Percentiles rank a stretch among this genome's conserved stretches.
Evolutionary conservation across 1,284 basidiomycete genomes (phyloP).

Genomic region (Xerocomus amazonicus): DNA sequence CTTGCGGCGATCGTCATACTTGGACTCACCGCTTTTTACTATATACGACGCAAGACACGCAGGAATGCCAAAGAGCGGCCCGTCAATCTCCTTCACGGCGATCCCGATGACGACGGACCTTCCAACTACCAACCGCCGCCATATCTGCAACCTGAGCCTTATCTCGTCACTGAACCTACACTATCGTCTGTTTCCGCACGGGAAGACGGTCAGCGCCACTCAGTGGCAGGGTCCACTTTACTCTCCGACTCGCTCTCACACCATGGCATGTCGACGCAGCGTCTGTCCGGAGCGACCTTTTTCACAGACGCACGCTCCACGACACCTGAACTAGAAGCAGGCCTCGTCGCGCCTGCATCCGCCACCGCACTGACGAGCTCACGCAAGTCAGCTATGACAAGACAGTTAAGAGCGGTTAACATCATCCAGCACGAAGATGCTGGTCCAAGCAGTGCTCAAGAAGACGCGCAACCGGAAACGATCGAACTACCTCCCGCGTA

Average conservation of each 20-base stretch:
- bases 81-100: conserved; percentile 62
- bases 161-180: conserved; percentile 61
- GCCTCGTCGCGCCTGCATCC: conserved; percentile 18
- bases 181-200: conserved; percentile 32
- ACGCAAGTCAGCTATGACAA: conserved; percentile 43
- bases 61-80: conserved; percentile 48
- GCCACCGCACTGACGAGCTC: conserved; percentile 28
- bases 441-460: conserved; percentile 39
- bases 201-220: conserved; percentile 21
- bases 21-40: conserved; percentile 47
- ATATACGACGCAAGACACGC: conserved; percentile 46
- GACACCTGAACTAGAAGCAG: conserved; percentile 26
- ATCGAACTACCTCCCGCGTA: conserved; percentile 80
- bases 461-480: conserved; percentile 54
- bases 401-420: conserved; percentile 63
- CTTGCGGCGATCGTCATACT: conserved; percentile 45
- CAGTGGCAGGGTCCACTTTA: conserved; percentile 19
- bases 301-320: conserved; percentile 23
- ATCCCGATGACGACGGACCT: conserved; percentile 47
- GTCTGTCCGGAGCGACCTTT: conserved; percentile 21
- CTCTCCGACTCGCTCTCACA: conserved; percentile 20
- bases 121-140: conserved; percentile 48
- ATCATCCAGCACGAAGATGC: conserved; percentile 81
- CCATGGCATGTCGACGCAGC: conserved; percentile 13
- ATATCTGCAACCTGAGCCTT: conserved; percentile 72